Percentiles rank a stretch among this genome's conserved stretches.
These are phyloP conservation scores for Neopestalotiopsis sp. DNA, from an alignment of 2,329 filamentous ascomycete species.

Conservation along the genomic window DNA sequence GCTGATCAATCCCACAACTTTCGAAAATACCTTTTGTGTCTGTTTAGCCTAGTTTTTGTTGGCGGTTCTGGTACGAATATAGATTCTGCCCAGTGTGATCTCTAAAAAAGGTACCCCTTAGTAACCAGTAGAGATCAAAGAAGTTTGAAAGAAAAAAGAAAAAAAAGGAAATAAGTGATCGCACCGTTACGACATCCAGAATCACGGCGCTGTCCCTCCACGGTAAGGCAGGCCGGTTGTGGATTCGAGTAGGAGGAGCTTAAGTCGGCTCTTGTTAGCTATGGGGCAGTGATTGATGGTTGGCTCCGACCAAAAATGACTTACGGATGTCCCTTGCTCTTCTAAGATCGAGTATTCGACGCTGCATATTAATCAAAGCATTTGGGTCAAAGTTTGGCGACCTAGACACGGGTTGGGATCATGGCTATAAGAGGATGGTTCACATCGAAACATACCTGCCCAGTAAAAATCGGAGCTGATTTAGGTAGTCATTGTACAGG, in stretches of 20 bases:
- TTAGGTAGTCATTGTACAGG: conserved; percentile 61
- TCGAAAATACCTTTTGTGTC: too few relatives aligned
- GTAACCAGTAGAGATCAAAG: neutral
- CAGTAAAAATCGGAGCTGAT: conserved; percentile 51
- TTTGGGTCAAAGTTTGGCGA: conserved; percentile 62
- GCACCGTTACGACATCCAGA: conserved; percentile 34
- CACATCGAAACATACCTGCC: conserved; percentile 47
- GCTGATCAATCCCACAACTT: too few relatives aligned
- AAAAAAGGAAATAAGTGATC: too few relatives aligned
- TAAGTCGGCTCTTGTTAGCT: conserved; percentile 1
- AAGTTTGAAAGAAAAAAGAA: too few relatives aligned
- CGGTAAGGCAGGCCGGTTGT: conserved; percentile 29
- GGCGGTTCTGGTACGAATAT: conserved; percentile 62
- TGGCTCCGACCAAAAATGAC: conserved; percentile 33
- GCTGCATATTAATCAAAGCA: conserved; percentile 53
- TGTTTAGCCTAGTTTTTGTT: too few relatives aligned
- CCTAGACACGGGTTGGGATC: conserved; percentile 37
- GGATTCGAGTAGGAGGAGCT: conserved; percentile 33
- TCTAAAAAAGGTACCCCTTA: conserved; percentile 45
- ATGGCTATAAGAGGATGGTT: neutral
- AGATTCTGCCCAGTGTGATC: conserved; percentile 64
- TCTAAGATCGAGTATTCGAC: conserved; percentile 57
- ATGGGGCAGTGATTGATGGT: neutral
- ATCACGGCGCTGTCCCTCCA: conserved; percentile 25
- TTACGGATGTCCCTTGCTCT: conserved; percentile 59